Conservation (phyloP, 169 alveolate species). For the Eimeria maxima region DNA sequence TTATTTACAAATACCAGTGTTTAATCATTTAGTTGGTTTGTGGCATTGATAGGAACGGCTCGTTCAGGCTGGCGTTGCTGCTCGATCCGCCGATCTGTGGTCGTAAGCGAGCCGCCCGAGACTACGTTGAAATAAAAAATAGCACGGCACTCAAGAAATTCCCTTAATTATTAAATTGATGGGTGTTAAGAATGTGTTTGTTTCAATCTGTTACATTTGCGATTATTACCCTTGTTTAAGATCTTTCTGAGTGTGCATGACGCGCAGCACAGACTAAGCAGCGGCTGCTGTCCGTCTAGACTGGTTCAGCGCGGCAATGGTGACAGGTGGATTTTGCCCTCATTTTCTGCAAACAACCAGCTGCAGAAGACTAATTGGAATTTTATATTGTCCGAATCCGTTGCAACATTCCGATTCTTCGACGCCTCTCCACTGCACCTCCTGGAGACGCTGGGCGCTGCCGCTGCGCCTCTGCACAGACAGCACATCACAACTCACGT, state of each 20-base stretch:
- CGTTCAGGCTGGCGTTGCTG: background rate
- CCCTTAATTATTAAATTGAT: too few relatives aligned
- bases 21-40: too few relatives aligned
- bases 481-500: too few relatives aligned
- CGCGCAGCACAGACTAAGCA: too few relatives aligned
- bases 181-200: too few relatives aligned
- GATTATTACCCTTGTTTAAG: too few relatives aligned
- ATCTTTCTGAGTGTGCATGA: too few relatives aligned
- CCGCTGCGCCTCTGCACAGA: background rate
- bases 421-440: background rate
- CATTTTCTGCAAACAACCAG: background rate
- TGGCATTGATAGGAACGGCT: background rate
- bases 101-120: background rate
- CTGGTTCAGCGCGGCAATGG: too few relatives aligned
- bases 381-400: background rate
- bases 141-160: too few relatives aligned
- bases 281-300: too few relatives aligned
- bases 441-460: background rate
- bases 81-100: background rate
- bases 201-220: too few relatives aligned
- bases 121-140: background rate
- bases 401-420: background rate
- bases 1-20: too few relatives aligned
- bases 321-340: background rate
- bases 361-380: background rate